A percentile compares a stretch with the other conserved stretches of the same genome.
Conservation (phyloP, 257 asterid species). For the Ajuga chamaepitys region DNA sequence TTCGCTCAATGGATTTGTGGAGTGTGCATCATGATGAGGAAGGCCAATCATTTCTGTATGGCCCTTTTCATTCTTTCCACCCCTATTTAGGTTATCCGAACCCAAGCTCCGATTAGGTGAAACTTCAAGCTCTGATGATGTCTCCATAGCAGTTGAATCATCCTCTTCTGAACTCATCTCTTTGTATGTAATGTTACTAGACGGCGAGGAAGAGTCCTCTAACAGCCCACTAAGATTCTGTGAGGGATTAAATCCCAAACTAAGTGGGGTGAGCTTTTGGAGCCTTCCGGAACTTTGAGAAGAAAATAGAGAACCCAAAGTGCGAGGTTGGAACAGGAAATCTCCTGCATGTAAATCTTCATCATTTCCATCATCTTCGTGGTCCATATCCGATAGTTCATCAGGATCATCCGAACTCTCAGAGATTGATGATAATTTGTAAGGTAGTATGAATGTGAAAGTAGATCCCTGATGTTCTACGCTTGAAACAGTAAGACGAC, state of each 20-base stretch:
- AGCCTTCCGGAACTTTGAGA: conserved; percentile 52
- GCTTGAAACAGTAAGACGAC: conserved; percentile 68
- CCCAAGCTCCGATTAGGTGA: conserved; percentile 14
- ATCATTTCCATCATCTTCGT: conserved; percentile 45
- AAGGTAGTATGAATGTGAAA: conserved; percentile 70
- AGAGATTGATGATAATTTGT: conserved; percentile 48
- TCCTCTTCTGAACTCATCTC: conserved; percentile 46
- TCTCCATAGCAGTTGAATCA: conserved; percentile 32
- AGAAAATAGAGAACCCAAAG: conserved; percentile 57
- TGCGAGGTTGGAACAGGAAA: conserved; percentile 68
- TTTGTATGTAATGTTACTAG: conserved; percentile 31
- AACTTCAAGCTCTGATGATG: conserved; percentile 27
- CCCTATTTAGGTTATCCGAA: conserved; percentile 15
- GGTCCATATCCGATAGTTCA: conserved; percentile 51
- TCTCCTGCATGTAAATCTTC: conserved; percentile 57
- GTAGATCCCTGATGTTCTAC: conserved; percentile 67
- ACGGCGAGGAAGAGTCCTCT: conserved; percentile 36
- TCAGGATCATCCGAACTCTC: conserved; percentile 70
- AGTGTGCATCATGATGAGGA: conserved; percentile 1
- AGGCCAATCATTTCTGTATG: conserved; percentile 13
- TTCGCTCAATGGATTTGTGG: conserved; percentile 5
- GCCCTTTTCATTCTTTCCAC: conserved; percentile 5
- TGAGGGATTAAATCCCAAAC: conserved; percentile 21
- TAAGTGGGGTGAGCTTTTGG: conserved; percentile 37
- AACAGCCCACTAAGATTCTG: conserved; percentile 18